Conservation (phyloP, 1,139 yeast genomes). For the Magnusiomyces magnusii region DNA sequence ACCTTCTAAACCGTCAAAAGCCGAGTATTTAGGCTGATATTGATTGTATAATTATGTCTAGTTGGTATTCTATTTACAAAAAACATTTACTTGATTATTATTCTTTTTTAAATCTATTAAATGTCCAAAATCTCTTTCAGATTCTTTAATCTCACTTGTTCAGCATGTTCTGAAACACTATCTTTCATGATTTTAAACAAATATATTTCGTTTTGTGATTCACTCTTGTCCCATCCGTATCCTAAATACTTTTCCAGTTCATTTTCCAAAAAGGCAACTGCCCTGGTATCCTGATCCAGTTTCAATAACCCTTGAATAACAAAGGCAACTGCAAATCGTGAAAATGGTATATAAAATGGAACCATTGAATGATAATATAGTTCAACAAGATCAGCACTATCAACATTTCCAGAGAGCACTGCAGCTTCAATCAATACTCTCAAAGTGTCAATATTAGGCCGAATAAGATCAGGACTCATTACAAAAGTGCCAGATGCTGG, state of each 20-base stretch:
- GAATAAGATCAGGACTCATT: background rate
- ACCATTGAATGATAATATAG: background rate
- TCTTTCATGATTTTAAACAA: background rate
- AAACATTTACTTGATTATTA: background rate
- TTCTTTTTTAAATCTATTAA: background rate
- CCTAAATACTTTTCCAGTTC: background rate
- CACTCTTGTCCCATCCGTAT: background rate
- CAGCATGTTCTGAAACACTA: background rate
- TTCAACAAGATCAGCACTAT: background rate
- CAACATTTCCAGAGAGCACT: background rate
- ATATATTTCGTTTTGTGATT: background rate
- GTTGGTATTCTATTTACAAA: background rate
- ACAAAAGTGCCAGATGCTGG: background rate
- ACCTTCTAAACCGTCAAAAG: too few species aligned
- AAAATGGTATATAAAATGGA: background rate
- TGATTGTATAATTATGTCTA: background rate
- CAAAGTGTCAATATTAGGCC: constrained; percentile 4
- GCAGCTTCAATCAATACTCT: background rate
- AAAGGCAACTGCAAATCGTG: background rate
- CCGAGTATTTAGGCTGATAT: background rate
- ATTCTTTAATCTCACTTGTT: background rate
- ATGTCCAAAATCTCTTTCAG: background rate
- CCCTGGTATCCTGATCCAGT: background rate
- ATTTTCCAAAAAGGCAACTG: background rate
- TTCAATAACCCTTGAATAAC: background rate